phyloP scores from a whole-genome alignment of 495 filamentous ascomycete species.

The Lophiotrema nucula region DNA sequence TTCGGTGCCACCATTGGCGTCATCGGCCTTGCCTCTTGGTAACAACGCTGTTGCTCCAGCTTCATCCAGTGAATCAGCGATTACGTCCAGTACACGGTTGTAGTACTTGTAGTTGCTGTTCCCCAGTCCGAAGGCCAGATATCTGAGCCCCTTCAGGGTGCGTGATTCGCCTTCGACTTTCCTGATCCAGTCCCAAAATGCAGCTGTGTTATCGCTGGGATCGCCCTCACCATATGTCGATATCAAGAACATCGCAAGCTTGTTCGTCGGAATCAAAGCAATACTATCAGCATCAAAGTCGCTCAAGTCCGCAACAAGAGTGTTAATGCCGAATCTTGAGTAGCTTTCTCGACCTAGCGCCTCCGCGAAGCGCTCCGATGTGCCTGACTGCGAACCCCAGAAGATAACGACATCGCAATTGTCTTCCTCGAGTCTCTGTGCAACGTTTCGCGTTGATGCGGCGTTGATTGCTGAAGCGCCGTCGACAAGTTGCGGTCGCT shows the following conservation, averaged over 20 bases:
- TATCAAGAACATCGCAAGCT: slow-evolving; percentile 52
- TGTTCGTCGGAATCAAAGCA: slow-evolving; percentile 41
- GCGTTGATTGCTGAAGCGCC: background rate
- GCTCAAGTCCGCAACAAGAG: slow-evolving; percentile 50
- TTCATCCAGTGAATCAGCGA: slow-evolving; percentile 41
- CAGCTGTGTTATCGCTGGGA: slow-evolving; percentile 52
- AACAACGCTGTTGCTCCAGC: slow-evolving; percentile 46
- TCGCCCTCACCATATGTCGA: slow-evolving; percentile 59
- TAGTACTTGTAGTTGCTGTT: slow-evolving; percentile 56
- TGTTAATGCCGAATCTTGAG: slow-evolving; percentile 45
- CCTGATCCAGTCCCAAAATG: slow-evolving; percentile 49
- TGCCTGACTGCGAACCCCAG: slow-evolving; percentile 59
- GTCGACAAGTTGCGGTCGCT: slow-evolving; percentile 38
- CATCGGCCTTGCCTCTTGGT: slow-evolving; percentile 47
- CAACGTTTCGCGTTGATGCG: slow-evolving; percentile 36
- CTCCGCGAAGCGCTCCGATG: slow-evolving; percentile 52
- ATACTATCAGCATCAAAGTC: slow-evolving; percentile 52
- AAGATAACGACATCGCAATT: slow-evolving; percentile 49
- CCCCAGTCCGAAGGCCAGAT: slow-evolving; percentile 50
- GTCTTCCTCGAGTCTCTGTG: slow-evolving; percentile 34
- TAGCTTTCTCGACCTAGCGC: slow-evolving; percentile 49
- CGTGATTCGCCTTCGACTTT: slow-evolving; percentile 29
- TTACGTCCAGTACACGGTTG: slow-evolving; percentile 49
- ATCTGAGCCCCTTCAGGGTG: slow-evolving; percentile 43
- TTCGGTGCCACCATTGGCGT: slow-evolving; percentile 49